phyloP scores from a whole-genome alignment of 202 grass and related monocot species.

The Setaria viridis region DNA sequence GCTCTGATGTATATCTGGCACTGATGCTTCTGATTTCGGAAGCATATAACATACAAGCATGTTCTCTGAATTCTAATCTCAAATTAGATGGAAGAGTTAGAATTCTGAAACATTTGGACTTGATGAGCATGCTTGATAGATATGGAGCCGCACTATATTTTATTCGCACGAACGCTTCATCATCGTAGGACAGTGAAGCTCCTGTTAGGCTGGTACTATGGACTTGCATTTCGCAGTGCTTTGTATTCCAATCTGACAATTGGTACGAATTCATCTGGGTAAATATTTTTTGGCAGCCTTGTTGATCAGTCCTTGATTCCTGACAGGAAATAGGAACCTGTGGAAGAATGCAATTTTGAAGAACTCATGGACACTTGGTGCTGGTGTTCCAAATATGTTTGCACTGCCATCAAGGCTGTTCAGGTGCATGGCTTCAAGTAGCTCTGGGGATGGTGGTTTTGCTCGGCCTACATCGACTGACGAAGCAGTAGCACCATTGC shows the following conservation, averaged over 20 bases:
- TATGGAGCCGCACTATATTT: background rate
- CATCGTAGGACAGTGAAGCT: background rate
- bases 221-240: background rate
- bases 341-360: constrained; percentile 49
- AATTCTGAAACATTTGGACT: background rate
- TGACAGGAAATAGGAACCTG: constrained; percentile 46
- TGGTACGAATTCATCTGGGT: background rate
- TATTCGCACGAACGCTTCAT: background rate
- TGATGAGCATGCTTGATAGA: background rate
- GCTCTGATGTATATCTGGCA: background rate
- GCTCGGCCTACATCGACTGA: constrained; percentile 49
- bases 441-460: constrained; percentile 44
- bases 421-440: constrained; percentile 53
- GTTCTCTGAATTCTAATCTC: background rate
- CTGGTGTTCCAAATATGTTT: constrained; percentile 46
- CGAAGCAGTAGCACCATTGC: constrained; percentile 58
- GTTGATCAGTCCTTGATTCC: background rate
- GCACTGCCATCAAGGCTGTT: constrained; percentile 52
- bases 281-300: background rate
- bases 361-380: constrained; percentile 49
- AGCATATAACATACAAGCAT: background rate
- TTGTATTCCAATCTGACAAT: background rate
- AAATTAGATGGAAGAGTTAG: background rate
- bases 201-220: background rate
- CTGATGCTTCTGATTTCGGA: background rate